A percentile compares a stretch with the other conserved stretches of the same genome.
These are phyloP conservation scores for Hemileccinum rubropunctum DNA, from an alignment of 768 basidiomycete genomes.

Conservation along the genomic window DNA sequence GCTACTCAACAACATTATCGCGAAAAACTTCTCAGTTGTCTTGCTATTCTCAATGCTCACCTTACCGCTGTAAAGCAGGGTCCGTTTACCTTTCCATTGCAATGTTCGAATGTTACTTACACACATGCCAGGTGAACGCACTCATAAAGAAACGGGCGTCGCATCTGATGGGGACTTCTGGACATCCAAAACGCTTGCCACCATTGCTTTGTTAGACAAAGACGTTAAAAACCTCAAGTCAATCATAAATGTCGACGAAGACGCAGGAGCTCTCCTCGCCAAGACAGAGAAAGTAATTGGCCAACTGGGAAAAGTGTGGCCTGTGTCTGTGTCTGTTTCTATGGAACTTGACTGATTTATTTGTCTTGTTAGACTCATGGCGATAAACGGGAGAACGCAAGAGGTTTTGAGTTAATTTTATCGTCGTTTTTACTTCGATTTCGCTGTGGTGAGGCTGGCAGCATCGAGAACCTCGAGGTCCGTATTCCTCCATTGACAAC, in stretches of 20 bases:
- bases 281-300: conserved; percentile 43
- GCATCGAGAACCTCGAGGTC: conserved; percentile 64
- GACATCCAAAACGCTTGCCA: conserved; percentile 63
- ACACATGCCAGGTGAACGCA: conserved; percentile 39
- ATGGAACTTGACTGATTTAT: background rate
- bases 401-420: conserved; percentile 71
- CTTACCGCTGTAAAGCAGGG: conserved; percentile 51
- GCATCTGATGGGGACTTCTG: conserved; percentile 78
- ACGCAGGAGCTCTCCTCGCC: conserved; percentile 44
- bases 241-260: conserved; percentile 53
- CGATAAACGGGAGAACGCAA: conserved; percentile 35
- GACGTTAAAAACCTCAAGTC: conserved; percentile 66
- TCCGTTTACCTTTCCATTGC: conserved; percentile 22
- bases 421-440: conserved; percentile 67
- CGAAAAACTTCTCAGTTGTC: conserved; percentile 63
- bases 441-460: conserved; percentile 64
- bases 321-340: background rate
- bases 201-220: conserved; percentile 53
- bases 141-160: conserved; percentile 53
- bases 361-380: conserved; percentile 7
- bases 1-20: conserved; percentile 65
- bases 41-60: conserved; percentile 71
- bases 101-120: conserved; percentile 3
- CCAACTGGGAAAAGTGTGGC: conserved; percentile 45
- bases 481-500: conserved; percentile 4